Base-by-base conservation (phyloP, 148 eudicot genomes). In the Rhododendron henanense region DNA sequence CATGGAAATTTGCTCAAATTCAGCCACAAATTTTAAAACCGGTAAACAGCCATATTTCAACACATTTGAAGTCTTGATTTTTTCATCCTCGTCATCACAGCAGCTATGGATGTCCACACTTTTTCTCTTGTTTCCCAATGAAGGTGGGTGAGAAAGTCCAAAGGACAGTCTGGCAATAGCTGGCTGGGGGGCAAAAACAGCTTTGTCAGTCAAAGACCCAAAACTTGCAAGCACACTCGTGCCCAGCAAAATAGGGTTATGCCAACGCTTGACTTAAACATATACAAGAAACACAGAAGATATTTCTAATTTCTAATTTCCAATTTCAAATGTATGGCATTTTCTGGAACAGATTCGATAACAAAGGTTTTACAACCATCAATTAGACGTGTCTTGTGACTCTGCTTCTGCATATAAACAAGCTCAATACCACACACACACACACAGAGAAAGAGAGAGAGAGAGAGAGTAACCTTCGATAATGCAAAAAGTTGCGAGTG, bases 401-500 rank as follows among this genome's bases (percentile, higher is more conserved):
- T n/a, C 16, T 39, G 59, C 75, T 71, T 83, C 33, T 9, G 48
- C 37, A 74, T 23, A 19, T 37, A 47, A 3, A 39, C 35, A 79
- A 31, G 16, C 71, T 51, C 31, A 82, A 3, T 18, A 35, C 28
- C 61, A 53, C 77, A 51, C 37, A 77, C 53, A 83, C 6, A 23
- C 7, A 67, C 23, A 84, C 21, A 73, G 74, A 77, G 87, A 45
- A 65, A 79, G 75, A 57, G 23, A 57, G 8, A 57, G n/a, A 48
- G 55, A 71, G 78, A 79, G 75, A 76, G 89, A 79, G 57, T 85
- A 55, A 97, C 99, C 99, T 97, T 97, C 83, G 98, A 95, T 84
- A 97, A 84, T 82, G 98, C 99, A 89, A 97, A 95, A 63, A 97
- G 95, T 88, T 97, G 99, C 73, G 99, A 89, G 85, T 97, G 98